Base-by-base conservation (phyloP, 2,329 filamentous ascomycete species). In the Lasiodiplodia theobromae region DNA sequence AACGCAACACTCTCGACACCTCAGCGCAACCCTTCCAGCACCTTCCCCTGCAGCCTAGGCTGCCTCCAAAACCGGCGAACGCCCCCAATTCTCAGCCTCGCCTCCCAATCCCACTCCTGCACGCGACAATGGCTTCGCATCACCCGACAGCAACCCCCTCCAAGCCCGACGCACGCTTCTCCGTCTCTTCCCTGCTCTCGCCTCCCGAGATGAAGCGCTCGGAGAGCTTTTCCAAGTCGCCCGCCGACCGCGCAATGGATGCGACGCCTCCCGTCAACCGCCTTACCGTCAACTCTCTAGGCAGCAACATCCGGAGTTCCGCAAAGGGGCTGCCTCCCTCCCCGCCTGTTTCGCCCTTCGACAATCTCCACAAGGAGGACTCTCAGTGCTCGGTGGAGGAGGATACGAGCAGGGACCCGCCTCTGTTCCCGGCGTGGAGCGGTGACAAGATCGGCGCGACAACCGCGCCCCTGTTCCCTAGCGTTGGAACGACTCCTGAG, bases 161-260 rank as follows among this genome's bases (percentile, higher is more conserved):
- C 38, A 68, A 68, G 40, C 49, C 37, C 51, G 67, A 56, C 58
- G 18, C 38, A n/a, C 67, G 49, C 38, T 57, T 68, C 58, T 51
- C 67, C 21, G 51, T 68, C 38, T 65, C 58, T 37, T 64, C 79
- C 18, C 77, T 81, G 57, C 78, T 81, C 69, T 81, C 79, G 16
- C 79, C 79, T 10, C 79, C 79, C 21, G 79, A 81, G 72, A 77
- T 78, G 75, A 79, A 79, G 73, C 76, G 76, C 40, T 75, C 75
- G 66, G 77, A 78, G 74, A 75, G 75, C 71, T 68, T 78, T 75
- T 6, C 74, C 77, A 71, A 74, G 71, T 69, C 70, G 69, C 23
- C 71, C 72, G 31, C 66, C 72, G 51, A 73, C 72, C 47, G 53
- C 72, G 14, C 72, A 71, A 56, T 74, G 74, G 18, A 71, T 73